phyloP scores from a whole-genome alignment of 2,329 filamentous ascomycete genomes.

The Diaporthe citriasiana region DNA sequence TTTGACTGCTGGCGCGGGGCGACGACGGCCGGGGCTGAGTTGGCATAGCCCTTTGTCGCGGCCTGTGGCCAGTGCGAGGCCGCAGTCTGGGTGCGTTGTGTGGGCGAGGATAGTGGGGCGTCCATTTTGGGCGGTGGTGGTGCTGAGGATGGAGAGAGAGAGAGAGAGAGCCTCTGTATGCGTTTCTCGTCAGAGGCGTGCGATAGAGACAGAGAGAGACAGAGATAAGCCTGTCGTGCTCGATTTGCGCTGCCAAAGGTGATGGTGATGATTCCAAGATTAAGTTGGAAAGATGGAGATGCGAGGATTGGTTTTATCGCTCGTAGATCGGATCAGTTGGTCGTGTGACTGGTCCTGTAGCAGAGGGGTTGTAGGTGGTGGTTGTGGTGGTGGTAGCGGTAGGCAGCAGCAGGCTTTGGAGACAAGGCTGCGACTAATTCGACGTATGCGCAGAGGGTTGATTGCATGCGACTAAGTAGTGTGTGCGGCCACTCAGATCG shows the following conservation, averaged over 20 bases:
- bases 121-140: slow-evolving; percentile 48
- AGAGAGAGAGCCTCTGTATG: too few relatives aligned
- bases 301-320: background rate
- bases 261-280: background rate
- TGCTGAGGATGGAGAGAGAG: background rate
- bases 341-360: background rate
- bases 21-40: slow-evolving; percentile 45
- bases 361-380: background rate
- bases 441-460: background rate
- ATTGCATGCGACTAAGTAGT: slow-evolving; percentile 7
- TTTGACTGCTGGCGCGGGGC: slow-evolving; percentile 47
- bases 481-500: slow-evolving; percentile 3
- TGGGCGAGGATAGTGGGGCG: slow-evolving; percentile 50
- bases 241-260: background rate
- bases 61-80: slow-evolving; percentile 47
- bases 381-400: slow-evolving; percentile 10
- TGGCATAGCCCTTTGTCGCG: slow-evolving; percentile 21
- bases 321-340: background rate
- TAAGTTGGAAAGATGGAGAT: background rate
- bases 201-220: background rate
- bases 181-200: background rate
- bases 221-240: slow-evolving; percentile 6
- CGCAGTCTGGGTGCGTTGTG: slow-evolving; percentile 47
- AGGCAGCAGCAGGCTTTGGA: slow-evolving; percentile 24
- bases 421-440: slow-evolving; percentile 29